These are phyloP conservation scores for Albatrellus sp. DNA, from an alignment of 1,284 basidiomycete genomes.

Conservation along the genomic window DNA sequence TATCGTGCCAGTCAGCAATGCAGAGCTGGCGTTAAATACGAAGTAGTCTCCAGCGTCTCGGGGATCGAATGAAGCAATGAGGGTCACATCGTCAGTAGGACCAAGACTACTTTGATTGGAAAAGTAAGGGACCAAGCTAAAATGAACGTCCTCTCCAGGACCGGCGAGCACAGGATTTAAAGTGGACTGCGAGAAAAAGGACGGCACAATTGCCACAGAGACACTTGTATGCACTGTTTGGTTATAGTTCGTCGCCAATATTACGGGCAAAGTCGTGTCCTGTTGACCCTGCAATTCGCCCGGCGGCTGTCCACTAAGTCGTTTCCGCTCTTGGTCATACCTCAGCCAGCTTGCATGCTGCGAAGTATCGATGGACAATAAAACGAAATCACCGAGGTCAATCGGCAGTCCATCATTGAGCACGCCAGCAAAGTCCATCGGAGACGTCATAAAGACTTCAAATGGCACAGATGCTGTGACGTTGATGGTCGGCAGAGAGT, in stretches of 20 bases:
- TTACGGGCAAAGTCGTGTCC: constrained; percentile 41
- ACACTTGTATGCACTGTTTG: constrained; percentile 55
- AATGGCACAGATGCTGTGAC: constrained; percentile 44
- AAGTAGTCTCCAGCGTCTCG: constrained; percentile 32
- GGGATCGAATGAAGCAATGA: constrained; percentile 43
- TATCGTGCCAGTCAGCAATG: constrained; percentile 39
- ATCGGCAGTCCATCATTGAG: constrained; percentile 48
- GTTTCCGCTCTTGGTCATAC: constrained; percentile 41
- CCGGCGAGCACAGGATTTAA: constrained; percentile 43
- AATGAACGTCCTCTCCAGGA: constrained; percentile 31
- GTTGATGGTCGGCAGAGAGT: constrained; percentile 50
- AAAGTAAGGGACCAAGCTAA: constrained; percentile 39
- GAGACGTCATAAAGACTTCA: constrained; percentile 43
- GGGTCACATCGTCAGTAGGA: constrained; percentile 27
- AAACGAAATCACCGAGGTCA: constrained; percentile 36
- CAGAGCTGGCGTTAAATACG: constrained; percentile 31
- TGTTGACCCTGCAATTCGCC: constrained; percentile 18
- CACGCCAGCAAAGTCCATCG: constrained; percentile 47
- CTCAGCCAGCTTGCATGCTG: constrained; percentile 46
- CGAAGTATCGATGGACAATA: constrained; percentile 45
- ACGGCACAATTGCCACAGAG: constrained; percentile 49
- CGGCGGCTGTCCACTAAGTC: constrained; percentile 54
- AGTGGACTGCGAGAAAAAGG: constrained; percentile 49
- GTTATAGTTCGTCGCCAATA: constrained; percentile 49
- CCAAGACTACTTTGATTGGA: constrained; percentile 29